These are phyloP conservation scores for Xerocomellus chrysenteron DNA, from an alignment of 768 basidiomycete species.

Conservation along the genomic window DNA sequence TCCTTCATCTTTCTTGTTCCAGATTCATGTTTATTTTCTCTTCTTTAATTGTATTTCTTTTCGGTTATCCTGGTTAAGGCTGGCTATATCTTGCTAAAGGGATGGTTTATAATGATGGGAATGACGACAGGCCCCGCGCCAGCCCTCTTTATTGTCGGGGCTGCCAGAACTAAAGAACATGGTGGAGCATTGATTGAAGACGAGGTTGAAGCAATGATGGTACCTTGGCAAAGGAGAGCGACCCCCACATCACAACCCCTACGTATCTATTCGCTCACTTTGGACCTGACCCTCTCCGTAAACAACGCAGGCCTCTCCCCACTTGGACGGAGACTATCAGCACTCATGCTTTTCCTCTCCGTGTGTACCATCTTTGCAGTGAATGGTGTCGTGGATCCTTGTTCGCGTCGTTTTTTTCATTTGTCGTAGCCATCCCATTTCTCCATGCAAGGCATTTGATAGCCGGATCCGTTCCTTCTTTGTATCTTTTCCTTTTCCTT, in stretches of 20 bases:
- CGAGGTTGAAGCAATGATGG: constrained; percentile 19
- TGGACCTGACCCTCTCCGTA: constrained; percentile 23
- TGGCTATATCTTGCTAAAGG: constrained; percentile 31
- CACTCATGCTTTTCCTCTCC: constrained; percentile 6
- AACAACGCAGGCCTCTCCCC: constrained; percentile 17
- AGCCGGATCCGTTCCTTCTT: constrained; percentile 5
- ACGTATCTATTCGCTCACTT: constrained; percentile 35
- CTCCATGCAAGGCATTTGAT: not conserved
- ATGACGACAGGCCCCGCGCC: constrained; percentile 17
- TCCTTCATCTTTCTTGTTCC: constrained; percentile 28
- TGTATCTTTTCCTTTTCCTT: not conserved
- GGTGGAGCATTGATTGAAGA: constrained; percentile 14
- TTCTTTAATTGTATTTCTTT: constrained; percentile 26
- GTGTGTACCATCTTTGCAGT: constrained; percentile 1
- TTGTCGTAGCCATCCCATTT: not conserved
- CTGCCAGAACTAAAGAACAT: constrained; percentile 13
- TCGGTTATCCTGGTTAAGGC: constrained; percentile 24
- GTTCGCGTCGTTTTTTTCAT: constrained; percentile 1
- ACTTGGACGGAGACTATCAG: constrained; percentile 5
- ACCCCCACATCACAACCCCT: constrained; percentile 24
- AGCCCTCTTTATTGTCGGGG: constrained; percentile 7
- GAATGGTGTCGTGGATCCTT: constrained; percentile 4
- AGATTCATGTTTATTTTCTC: constrained; percentile 31
- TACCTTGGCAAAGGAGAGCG: constrained; percentile 22
- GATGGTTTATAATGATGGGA: constrained; percentile 19